Conservation (phyloP, 768 basidiomycete species). For the Fomitopsis pulvina region DNA sequence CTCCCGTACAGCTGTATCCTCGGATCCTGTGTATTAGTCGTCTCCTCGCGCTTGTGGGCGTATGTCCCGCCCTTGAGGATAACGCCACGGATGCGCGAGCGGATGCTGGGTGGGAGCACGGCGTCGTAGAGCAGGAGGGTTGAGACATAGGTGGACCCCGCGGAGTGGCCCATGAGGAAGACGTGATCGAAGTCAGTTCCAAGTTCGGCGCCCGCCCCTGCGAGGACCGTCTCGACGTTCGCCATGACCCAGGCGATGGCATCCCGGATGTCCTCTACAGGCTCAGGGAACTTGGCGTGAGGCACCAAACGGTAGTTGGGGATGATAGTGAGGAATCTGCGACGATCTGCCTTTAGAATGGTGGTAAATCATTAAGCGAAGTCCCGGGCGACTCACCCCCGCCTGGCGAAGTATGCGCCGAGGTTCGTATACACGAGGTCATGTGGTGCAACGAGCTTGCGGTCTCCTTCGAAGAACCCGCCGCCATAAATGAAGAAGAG, state of each 20-base stretch:
- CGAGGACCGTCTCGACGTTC: constrained; percentile 20
- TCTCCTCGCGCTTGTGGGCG: constrained; percentile 19
- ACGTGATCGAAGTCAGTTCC: constrained; percentile 33
- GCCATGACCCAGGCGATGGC: constrained; percentile 42
- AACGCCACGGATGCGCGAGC: constrained; percentile 35
- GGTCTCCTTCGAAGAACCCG: constrained; percentile 47
- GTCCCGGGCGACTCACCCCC: constrained; percentile 27
- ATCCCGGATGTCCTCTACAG: constrained; percentile 52
- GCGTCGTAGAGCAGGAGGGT: constrained; percentile 36
- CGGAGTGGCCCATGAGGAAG: constrained; percentile 55
- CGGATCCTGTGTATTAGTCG: not conserved
- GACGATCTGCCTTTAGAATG: not conserved
- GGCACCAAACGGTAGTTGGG: constrained; percentile 66
- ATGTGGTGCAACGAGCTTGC: constrained; percentile 38
- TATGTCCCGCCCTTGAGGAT: constrained; percentile 43
- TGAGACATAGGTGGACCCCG: constrained; percentile 46
- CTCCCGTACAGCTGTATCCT: constrained; percentile 24
- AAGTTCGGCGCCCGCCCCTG: constrained; percentile 9
- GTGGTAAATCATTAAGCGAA: not conserved
- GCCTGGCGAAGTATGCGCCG: constrained; percentile 54
- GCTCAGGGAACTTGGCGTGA: constrained; percentile 45
- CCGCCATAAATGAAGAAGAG: constrained; percentile 66
- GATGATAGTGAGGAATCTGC: constrained; percentile 49
- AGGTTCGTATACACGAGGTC: constrained; percentile 50
- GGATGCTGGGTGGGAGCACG: constrained; percentile 12